phyloP scores from a whole-genome alignment of 495 filamentous ascomycete species.

The Aspergillus bridgeri region DNA sequence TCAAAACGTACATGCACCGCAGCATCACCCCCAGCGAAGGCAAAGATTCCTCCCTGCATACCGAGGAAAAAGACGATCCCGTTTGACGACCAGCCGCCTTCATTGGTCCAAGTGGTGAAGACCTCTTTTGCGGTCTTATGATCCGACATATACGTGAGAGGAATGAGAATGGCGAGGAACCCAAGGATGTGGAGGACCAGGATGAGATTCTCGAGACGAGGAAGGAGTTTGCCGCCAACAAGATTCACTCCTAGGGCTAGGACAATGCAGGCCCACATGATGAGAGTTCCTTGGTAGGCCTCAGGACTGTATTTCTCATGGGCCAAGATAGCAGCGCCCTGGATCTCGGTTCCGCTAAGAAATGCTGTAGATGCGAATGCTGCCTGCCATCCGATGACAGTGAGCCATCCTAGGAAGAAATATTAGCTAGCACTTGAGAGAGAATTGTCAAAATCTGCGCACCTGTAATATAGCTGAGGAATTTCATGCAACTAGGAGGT shows the following conservation, averaged over 20 bases:
- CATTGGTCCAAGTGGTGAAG: conserved; percentile 46
- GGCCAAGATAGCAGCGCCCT: conserved; percentile 37
- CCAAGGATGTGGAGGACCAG: conserved; percentile 49
- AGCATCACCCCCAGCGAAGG: conserved; percentile 39
- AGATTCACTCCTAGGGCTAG: conserved; percentile 43
- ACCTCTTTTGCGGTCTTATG: conserved; percentile 37
- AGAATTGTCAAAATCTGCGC: conserved; percentile 8
- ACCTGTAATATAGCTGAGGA: conserved; percentile 50
- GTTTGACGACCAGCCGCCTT: conserved; percentile 41
- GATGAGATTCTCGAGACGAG: conserved; percentile 42
- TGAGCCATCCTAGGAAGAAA: conserved; percentile 36
- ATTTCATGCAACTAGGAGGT: conserved; percentile 31
- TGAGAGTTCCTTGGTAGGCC: conserved; percentile 40
- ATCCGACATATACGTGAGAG: conserved; percentile 45
- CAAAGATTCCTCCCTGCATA: conserved; percentile 36
- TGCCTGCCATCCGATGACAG: conserved; percentile 45
- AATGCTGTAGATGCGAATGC: conserved; percentile 38
- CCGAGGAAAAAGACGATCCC: conserved; percentile 45
- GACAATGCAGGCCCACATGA: conserved; percentile 38
- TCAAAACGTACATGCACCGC: conserved; percentile 39
- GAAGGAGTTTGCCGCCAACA: conserved; percentile 34
- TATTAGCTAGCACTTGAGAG: background rate
- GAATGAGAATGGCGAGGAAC: conserved; percentile 50
- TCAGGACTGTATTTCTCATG: conserved; percentile 33
- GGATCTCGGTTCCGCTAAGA: conserved; percentile 40